Conservation (phyloP, 2,329 filamentous ascomycete genomes). For the Ophiostoma angusticollis region DNA sequence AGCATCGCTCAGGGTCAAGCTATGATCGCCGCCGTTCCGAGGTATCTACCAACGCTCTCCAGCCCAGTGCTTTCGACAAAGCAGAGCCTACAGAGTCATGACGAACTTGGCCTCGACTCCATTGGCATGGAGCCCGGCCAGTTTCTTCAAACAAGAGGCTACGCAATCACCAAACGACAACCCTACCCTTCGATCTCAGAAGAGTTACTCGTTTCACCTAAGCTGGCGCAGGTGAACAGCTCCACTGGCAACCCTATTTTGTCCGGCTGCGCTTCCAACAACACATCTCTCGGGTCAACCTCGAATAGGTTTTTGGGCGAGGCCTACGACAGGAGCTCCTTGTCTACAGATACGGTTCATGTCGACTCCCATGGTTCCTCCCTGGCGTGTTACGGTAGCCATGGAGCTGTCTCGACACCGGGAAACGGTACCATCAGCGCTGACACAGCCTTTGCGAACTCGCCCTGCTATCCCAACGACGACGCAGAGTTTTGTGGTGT, state of each 20-base stretch:
- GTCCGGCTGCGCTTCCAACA: slow-evolving; percentile 25
- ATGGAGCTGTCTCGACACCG: neutral
- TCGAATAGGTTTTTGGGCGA: slow-evolving; percentile 23
- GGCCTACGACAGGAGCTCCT: slow-evolving; percentile 18
- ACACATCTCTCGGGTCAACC: slow-evolving; percentile 20
- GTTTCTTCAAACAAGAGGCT: slow-evolving; percentile 6
- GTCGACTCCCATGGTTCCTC: slow-evolving; percentile 22
- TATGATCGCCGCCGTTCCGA: neutral
- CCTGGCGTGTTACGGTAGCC: neutral
- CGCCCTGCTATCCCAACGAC: slow-evolving; percentile 7
- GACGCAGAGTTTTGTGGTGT: slow-evolving; percentile 22
- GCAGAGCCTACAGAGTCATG: neutral
- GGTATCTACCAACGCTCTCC: neutral
- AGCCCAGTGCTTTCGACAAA: neutral
- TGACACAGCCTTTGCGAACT: neutral
- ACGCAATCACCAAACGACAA: neutral
- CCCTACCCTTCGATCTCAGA: neutral
- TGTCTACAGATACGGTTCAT: slow-evolving; percentile 19
- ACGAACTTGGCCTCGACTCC: neutral
- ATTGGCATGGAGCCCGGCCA: slow-evolving; percentile 11
- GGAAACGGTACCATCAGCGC: neutral
- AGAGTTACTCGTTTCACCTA: neutral
- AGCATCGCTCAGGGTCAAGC: neutral
- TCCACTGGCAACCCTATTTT: slow-evolving; percentile 16
- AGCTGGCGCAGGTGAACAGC: neutral